A percentile compares a stretch with the other conserved stretches of the same genome.
These are phyloP conservation scores for Paraphaeosphaeria sporulosa DNA, from an alignment of 2,329 filamentous ascomycete genomes.

Conservation along the genomic window DNA sequence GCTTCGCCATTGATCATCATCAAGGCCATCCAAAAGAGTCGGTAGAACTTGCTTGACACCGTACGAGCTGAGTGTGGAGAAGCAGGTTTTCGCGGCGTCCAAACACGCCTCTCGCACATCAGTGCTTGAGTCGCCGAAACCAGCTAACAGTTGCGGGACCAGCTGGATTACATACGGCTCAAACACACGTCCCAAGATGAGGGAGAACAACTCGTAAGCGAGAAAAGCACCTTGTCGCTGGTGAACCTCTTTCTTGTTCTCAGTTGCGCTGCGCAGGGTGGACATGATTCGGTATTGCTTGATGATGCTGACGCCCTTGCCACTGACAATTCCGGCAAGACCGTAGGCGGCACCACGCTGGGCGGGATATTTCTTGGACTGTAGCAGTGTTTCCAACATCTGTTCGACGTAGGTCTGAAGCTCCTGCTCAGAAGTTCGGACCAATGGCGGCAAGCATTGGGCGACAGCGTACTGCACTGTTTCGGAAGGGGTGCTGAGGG, in stretches of 20 bases:
- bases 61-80: slow-evolving; percentile 90
- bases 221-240: slow-evolving; percentile 88
- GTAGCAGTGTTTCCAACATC: slow-evolving; percentile 81
- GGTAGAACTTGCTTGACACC: slow-evolving; percentile 95
- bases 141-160: slow-evolving; percentile 85
- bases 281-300: slow-evolving; percentile 87
- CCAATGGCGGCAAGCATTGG: slow-evolving; percentile 89
- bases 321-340: slow-evolving; percentile 85
- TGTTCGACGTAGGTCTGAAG: slow-evolving; percentile 81
- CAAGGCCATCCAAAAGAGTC: slow-evolving; percentile 87
- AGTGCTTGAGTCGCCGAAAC: slow-evolving; percentile 86
- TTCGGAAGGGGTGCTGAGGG: slow-evolving; percentile 92
- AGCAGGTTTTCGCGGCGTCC: slow-evolving; percentile 92
- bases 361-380: slow-evolving; percentile 89
- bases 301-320: slow-evolving; percentile 82
- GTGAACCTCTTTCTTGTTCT: slow-evolving; percentile 92
- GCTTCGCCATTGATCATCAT: slow-evolving; percentile 96
- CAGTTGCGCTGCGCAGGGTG: slow-evolving; percentile 79
- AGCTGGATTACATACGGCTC: slow-evolving; percentile 97
- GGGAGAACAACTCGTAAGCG: slow-evolving; percentile 88
- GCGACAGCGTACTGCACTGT: slow-evolving; percentile 97
- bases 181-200: slow-evolving; percentile 85
- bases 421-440: slow-evolving; percentile 80
- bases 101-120: slow-evolving; percentile 94
- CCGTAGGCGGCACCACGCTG: slow-evolving; percentile 95